Conservation (phyloP, 352 stramenopile species). For the Thraustotheca clavata region DNA sequence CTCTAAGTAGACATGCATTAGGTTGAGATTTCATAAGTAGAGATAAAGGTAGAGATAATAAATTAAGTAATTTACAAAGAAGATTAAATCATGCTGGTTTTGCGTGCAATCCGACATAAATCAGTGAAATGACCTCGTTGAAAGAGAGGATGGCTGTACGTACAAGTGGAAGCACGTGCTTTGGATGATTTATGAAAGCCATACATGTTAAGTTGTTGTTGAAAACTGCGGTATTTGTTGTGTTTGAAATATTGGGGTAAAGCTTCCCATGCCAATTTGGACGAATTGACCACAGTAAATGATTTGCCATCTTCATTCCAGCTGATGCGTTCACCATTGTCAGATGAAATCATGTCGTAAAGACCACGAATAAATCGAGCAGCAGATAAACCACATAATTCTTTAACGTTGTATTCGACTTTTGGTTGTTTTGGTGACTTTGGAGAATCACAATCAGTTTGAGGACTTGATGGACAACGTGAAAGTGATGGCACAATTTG, state of each 20-base stretch:
- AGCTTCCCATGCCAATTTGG: conserved; percentile 19
- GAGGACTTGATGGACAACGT: neutral
- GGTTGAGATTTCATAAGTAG: no score
- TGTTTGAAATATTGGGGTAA: conserved; percentile 21
- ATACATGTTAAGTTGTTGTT: conserved; percentile 22
- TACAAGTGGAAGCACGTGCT: neutral
- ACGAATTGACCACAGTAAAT: conserved; percentile 17
- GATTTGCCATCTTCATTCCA: conserved; percentile 18
- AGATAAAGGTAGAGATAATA: no score
- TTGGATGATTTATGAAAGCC: conserved; percentile 20
- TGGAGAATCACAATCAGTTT: neutral
- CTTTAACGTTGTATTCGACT: conserved; percentile 22
- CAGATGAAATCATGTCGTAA: conserved; percentile 22
- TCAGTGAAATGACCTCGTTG: conserved; percentile 15
- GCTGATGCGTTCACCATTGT: conserved; percentile 14
- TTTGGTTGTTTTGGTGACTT: neutral
- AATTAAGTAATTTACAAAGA: no score
- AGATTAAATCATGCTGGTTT: conserved; percentile 6
- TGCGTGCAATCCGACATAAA: conserved; percentile 19
- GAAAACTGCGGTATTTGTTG: conserved; percentile 23
- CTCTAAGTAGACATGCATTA: neutral
- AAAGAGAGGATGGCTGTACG: conserved; percentile 20
- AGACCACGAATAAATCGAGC: conserved; percentile 19
- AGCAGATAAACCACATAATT: conserved; percentile 1
- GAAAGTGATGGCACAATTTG: conserved; percentile 19